These are phyloP conservation scores for Exophiala sp. DNA, from an alignment of 2,329 filamentous ascomycete species.

Conservation along the genomic window DNA sequence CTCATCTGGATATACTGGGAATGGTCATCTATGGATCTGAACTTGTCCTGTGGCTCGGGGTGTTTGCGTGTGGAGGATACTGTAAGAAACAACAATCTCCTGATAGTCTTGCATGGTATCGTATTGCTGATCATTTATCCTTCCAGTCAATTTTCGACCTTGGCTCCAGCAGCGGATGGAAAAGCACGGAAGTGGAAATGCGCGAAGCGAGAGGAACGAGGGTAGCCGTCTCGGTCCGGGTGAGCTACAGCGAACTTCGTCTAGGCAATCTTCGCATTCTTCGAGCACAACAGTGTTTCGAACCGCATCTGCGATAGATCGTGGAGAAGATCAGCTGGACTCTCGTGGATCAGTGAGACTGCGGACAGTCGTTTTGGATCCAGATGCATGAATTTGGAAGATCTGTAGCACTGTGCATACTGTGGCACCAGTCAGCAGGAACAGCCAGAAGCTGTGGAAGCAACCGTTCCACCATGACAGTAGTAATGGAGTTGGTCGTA, in stretches of 20 bases:
- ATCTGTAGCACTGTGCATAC: too few species aligned
- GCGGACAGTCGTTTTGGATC: constrained; percentile 4
- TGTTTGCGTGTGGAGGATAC: constrained; percentile 60
- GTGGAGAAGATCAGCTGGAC: background rate
- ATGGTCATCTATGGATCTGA: constrained; percentile 63
- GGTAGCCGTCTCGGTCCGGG: constrained; percentile 20
- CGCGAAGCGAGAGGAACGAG: constrained; percentile 18
- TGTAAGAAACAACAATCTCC: constrained; percentile 35
- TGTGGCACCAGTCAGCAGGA: background rate
- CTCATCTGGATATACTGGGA: constrained; percentile 53
- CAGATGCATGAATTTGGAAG: constrained; percentile 8
- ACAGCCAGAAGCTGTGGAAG: too few species aligned
- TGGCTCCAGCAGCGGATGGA: constrained; percentile 45
- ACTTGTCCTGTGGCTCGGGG: constrained; percentile 60
- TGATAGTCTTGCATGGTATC: constrained; percentile 1
- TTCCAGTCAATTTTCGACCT: constrained; percentile 49
- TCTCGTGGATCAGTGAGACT: constrained; percentile 9
- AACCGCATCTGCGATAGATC: constrained; percentile 42
- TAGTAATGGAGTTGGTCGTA: too few species aligned
- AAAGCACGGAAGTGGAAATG: constrained; percentile 20
- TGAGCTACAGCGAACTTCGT: constrained; percentile 9
- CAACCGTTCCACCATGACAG: too few species aligned
- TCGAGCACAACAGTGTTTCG: constrained; percentile 57
- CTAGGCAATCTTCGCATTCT: constrained; percentile 33
- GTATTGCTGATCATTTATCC: constrained; percentile 12